Conservation (phyloP, 805 yeast genomes). For the Saccharomycopsis capsularis region DNA sequence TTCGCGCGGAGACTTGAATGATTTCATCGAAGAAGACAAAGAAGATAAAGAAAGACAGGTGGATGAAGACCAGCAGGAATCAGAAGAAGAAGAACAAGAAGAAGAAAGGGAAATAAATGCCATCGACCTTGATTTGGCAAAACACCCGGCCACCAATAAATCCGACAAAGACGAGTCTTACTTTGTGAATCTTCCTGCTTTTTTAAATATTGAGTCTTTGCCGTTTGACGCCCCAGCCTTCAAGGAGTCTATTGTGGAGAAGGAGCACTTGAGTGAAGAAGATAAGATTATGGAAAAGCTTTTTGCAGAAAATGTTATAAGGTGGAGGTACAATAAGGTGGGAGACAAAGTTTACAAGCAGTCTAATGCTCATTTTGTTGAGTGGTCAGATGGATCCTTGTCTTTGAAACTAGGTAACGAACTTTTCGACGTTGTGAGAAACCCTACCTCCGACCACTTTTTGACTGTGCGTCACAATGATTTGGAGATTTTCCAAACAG, state of each 20-base stretch:
- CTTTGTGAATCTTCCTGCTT: slow-evolving; percentile 71
- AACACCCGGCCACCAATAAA: slow-evolving; percentile 41
- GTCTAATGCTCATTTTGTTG: slow-evolving; percentile 81
- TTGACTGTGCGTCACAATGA: slow-evolving; percentile 65
- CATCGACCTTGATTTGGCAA: slow-evolving; percentile 32
- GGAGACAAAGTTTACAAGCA: slow-evolving; percentile 69
- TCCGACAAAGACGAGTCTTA: slow-evolving; percentile 34
- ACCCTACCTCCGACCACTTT: slow-evolving; percentile 62
- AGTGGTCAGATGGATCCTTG: slow-evolving; percentile 90
- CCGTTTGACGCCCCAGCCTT: slow-evolving; percentile 78
- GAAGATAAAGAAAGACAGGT: slow-evolving; percentile 25
- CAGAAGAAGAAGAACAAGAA: slow-evolving; percentile 31
- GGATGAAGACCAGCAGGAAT: slow-evolving; percentile 28
- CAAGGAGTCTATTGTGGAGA: slow-evolving; percentile 41
- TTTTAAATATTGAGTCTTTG: slow-evolving; percentile 71
- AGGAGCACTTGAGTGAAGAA: slow-evolving; percentile 35
- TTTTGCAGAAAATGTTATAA: slow-evolving; percentile 73
- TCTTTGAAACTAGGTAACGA: slow-evolving; percentile 86
- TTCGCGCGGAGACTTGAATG: not conserved
- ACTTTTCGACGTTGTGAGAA: slow-evolving; percentile 67
- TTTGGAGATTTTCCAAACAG: slow-evolving; percentile 63
- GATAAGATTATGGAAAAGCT: slow-evolving; percentile 56
- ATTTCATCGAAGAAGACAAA: slow-evolving; percentile 27
- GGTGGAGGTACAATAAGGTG: slow-evolving; percentile 86
- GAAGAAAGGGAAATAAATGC: slow-evolving; percentile 9